These are phyloP conservation scores for Colletotrichum sublineola DNA, from an alignment of 2,329 filamentous ascomycete genomes.

Conservation along the genomic window DNA sequence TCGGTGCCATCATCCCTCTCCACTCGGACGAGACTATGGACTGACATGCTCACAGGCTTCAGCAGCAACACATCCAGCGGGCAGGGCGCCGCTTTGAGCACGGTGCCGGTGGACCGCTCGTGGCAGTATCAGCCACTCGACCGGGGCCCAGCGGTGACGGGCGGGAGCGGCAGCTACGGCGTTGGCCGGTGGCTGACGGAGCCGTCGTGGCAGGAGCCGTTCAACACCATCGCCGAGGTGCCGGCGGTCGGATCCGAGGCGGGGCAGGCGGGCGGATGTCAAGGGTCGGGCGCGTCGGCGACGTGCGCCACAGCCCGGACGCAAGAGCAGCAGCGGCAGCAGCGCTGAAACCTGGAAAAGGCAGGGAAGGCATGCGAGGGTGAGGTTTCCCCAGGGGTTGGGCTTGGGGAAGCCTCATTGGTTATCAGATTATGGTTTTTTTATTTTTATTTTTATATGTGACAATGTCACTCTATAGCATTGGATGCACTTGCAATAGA, in stretches of 20 bases:
- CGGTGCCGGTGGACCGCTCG: slow-evolving; percentile 25
- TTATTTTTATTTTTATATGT: too few relatives aligned
- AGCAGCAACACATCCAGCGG: background rate
- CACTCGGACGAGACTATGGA: background rate
- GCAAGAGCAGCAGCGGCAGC: slow-evolving; percentile 29
- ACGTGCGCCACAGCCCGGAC: slow-evolving; percentile 33
- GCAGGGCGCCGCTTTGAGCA: slow-evolving; percentile 17
- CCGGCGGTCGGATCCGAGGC: slow-evolving; percentile 26
- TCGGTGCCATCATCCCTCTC: background rate
- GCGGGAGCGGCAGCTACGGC: slow-evolving; percentile 4
- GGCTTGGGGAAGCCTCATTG: background rate
- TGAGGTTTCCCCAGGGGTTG: background rate
- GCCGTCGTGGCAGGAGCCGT: slow-evolving; percentile 36
- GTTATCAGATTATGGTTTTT: background rate
- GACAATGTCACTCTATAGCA: background rate
- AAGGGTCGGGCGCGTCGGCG: slow-evolving; percentile 28
- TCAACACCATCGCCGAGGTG: slow-evolving; percentile 38
- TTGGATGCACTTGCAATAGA: slow-evolving; percentile 9
- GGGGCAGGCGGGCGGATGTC: background rate
- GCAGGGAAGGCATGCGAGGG: background rate
- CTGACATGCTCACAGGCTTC: slow-evolving; percentile 5
- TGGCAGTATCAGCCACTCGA: slow-evolving; percentile 33
- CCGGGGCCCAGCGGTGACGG: slow-evolving; percentile 4
- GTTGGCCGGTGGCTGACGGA: slow-evolving; percentile 37
- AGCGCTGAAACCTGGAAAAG: slow-evolving; percentile 2